Evolutionary conservation across 768 basidiomycete genomes (phyloP), one percentile per base, ranked within the genome.

Genomic region (Tulasnella sp.): DNA sequence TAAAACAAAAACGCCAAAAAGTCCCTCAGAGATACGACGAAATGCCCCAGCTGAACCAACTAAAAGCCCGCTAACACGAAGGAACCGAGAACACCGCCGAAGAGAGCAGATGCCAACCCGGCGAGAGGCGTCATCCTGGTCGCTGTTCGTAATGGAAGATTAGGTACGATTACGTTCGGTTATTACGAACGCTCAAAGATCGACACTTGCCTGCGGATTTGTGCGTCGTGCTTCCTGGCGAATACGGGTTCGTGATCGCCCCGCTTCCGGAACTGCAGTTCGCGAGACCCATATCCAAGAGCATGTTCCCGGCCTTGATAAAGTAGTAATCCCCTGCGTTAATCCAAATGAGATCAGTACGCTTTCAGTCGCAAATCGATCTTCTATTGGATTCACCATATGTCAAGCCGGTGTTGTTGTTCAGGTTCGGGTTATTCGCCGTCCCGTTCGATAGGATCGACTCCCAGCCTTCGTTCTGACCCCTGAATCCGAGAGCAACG

Each of bases 391-490:
- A 32, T 12, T 12, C 12, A 73, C 73, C 73, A 29, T 74, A 74
- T 12, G 41, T 41, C 7, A 74, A 36, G 29, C 73, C 73, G 22
- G 73, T 74, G n/a, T 64, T 39, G 34, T 72, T 73, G 37, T 65
- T 72, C 19, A 32, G 14, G 22, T 29, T 19, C 11, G 72, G 62
- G 11, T 73, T 37, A 62, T 66, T 73, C 0, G 64, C 72, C 14
- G 73, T 74, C 6, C 73, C 73, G 32, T 74, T 74, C 14, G 73
- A 74, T 17, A 74, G 26, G 11, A 74, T n/a, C 41, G 72, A 37
- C 17, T 74, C 36, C 73, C 73, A 74, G 39, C 44, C 32, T 3
- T 73, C 35, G 32, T 72, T 62, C 36, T 35, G 52, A 9, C 34
- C 1, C 71, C 62, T 59, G 52, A 59, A 74, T 0, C 52, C 73